Conservation (phyloP, 495 filamentous ascomycete species). For the Penicillium coprophilum region DNA sequence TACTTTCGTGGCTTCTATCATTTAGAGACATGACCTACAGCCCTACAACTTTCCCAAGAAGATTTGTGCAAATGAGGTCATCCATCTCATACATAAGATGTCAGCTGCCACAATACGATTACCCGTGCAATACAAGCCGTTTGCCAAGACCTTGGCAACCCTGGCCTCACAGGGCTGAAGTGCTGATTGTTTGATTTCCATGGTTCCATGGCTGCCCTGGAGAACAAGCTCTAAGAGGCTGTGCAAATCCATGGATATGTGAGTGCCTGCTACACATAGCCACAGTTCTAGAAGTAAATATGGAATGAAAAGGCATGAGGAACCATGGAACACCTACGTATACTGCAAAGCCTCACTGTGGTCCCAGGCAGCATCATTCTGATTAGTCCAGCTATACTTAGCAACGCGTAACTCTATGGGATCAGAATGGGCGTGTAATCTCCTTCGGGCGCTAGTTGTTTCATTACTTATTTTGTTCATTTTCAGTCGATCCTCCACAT, state of each 20-base stretch:
- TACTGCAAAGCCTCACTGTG: conserved; percentile 6
- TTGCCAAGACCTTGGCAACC: conserved; percentile 27
- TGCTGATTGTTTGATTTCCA: conserved; percentile 7
- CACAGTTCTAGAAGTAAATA: not conserved
- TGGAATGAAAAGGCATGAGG: not conserved
- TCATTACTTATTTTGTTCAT: not conserved
- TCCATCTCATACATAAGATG: no score
- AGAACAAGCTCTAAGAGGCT: conserved; percentile 3
- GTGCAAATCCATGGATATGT: not conserved
- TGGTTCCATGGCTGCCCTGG: not conserved
- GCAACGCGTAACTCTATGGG: not conserved
- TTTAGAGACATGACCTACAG: no score
- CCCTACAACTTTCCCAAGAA: no score
- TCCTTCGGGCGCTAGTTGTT: conserved; percentile 8
- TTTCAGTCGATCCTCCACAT: conserved; percentile 28
- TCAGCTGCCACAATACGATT: not conserved
- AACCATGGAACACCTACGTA: not conserved
- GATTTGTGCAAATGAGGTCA: no score
- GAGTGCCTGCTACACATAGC: not conserved
- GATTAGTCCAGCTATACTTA: conserved; percentile 21
- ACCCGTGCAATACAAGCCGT: not conserved
- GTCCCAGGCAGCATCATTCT: conserved; percentile 27
- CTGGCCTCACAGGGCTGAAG: conserved; percentile 20
- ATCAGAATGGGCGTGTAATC: not conserved
- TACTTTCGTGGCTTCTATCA: no score